phyloP scores from a whole-genome alignment of 2,329 filamentous ascomycete species.

The Grosmannia clavigera region DNA sequence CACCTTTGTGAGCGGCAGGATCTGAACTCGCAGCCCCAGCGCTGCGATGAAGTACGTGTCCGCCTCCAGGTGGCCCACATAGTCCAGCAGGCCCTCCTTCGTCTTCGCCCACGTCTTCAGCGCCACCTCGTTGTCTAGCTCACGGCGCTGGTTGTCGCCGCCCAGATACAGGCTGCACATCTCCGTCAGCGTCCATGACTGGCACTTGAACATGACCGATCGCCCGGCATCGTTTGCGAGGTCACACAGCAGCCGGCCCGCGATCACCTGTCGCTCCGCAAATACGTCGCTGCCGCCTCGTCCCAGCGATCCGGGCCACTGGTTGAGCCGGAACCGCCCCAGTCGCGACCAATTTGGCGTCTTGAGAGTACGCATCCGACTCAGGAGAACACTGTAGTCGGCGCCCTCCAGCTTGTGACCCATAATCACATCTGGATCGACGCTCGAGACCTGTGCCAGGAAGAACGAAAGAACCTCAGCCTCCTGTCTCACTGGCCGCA shows the following conservation, averaged over 20 bases:
- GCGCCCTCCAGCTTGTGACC: slow-evolving; percentile 96
- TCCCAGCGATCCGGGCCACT: slow-evolving; percentile 81
- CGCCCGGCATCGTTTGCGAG: slow-evolving; percentile 94
- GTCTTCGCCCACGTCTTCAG: slow-evolving; percentile 77
- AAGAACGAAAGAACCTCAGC: slow-evolving; percentile 78
- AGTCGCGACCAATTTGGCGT: slow-evolving; percentile 91
- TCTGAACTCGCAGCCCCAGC: slow-evolving; percentile 75
- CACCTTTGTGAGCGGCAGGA: slow-evolving; percentile 87
- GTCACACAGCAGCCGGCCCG: slow-evolving; percentile 84
- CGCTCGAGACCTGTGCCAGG: slow-evolving; percentile 72
- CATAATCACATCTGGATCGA: slow-evolving; percentile 86
- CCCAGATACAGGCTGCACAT: slow-evolving; percentile 85
- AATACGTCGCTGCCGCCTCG: slow-evolving; percentile 85
- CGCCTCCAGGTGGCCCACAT: slow-evolving; percentile 83
- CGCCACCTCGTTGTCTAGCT: slow-evolving; percentile 79
- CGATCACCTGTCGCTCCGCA: slow-evolving; percentile 77
- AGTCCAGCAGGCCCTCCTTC: slow-evolving; percentile 81
- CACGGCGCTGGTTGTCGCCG: slow-evolving; percentile 51
- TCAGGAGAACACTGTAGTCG: slow-evolving; percentile 84
- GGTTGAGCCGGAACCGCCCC: slow-evolving; percentile 66
- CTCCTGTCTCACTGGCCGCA: slow-evolving; percentile 75
- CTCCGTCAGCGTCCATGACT: slow-evolving; percentile 94
- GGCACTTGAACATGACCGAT: slow-evolving; percentile 92
- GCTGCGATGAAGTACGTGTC: slow-evolving; percentile 96
- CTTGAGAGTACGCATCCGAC: slow-evolving; percentile 76